phyloP scores from a whole-genome alignment of 352 stramenopile genomes.

The Phytopythium chamaehyphon region DNA sequence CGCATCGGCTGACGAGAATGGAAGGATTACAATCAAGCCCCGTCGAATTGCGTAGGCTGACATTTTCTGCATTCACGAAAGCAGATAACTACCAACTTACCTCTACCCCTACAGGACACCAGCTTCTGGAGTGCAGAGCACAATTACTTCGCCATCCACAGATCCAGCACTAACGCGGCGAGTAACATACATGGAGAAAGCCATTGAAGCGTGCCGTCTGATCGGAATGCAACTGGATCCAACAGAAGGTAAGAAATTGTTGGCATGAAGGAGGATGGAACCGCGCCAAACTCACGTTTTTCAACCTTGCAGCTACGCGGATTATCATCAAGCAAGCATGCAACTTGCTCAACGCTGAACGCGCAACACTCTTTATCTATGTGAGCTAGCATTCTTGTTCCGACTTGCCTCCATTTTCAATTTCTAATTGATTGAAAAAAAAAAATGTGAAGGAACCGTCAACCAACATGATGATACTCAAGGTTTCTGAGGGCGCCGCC shows the following conservation, averaged over 20 bases:
- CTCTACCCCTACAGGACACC: neutral
- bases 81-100: neutral
- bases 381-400: conserved; percentile 18
- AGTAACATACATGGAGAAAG: conserved; percentile 67
- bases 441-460: conserved; percentile 40
- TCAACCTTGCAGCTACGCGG: conserved; percentile 44
- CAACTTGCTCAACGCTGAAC: conserved; percentile 84
- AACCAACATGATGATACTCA: conserved; percentile 81
- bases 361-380: conserved; percentile 89
- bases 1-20: conserved; percentile 80
- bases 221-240: conserved; percentile 81
- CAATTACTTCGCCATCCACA: neutral
- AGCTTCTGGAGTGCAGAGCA: neutral
- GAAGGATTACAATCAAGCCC: conserved; percentile 67
- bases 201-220: conserved; percentile 68
- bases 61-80: neutral
- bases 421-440: too few species aligned
- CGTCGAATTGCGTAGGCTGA: conserved; percentile 51
- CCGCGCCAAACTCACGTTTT: neutral
- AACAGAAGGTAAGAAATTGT: conserved; percentile 41
- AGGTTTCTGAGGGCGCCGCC: conserved; percentile 79
- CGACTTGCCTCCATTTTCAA: too few species aligned
- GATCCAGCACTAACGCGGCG: conserved; percentile 53
- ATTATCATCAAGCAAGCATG: conserved; percentile 88
- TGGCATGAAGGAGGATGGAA: neutral